Evolutionary conservation across 176 grass and related monocot species (phyloP).

Genomic region (Melocanna baccifera): DNA sequence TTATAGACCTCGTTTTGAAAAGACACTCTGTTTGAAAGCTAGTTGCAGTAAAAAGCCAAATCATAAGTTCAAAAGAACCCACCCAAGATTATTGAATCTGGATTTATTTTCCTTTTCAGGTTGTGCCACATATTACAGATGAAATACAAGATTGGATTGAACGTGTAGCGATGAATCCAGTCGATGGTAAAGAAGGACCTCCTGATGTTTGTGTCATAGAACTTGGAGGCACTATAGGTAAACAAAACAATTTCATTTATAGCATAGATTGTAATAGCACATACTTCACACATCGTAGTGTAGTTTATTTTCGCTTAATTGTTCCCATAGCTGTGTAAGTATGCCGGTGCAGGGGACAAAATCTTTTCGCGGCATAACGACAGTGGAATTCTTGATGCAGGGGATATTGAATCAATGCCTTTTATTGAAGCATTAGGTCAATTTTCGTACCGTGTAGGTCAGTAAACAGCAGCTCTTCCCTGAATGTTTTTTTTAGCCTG

Average conservation of each 20-base stretch:
- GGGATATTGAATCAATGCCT: conserved; percentile 99
- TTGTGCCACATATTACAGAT: conserved; percentile 96
- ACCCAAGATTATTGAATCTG: conserved; percentile 17
- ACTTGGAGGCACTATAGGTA: conserved; percentile 93
- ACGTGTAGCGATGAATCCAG: conserved; percentile 66
- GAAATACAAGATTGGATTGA: conserved; percentile 99
- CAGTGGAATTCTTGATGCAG: conserved; percentile 77
- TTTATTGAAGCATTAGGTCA: conserved; percentile 95
- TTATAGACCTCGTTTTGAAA: too few species aligned
- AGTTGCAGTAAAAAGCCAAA: too few species aligned
- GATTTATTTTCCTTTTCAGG: conserved; percentile 55
- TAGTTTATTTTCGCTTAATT: conserved; percentile 50
- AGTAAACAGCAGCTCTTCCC: conserved; percentile 16
- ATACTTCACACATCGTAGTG: conserved; percentile 6
- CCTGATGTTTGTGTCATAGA: conserved; percentile 98
- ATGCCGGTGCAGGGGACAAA: conserved; percentile 56
- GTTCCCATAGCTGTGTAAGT: conserved; percentile 64
- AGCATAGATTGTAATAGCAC: neutral
- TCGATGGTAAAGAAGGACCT: conserved; percentile 74
- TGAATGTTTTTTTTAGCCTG: neutral
- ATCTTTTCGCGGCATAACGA: conserved; percentile 56
- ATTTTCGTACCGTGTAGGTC: conserved; percentile 91
- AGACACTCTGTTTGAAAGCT: too few species aligned
- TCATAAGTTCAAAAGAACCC: too few species aligned
- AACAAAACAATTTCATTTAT: conserved; percentile 32